Conservation (phyloP, 176 grass and related monocot species). For the Microstegium vimineum region DNA sequence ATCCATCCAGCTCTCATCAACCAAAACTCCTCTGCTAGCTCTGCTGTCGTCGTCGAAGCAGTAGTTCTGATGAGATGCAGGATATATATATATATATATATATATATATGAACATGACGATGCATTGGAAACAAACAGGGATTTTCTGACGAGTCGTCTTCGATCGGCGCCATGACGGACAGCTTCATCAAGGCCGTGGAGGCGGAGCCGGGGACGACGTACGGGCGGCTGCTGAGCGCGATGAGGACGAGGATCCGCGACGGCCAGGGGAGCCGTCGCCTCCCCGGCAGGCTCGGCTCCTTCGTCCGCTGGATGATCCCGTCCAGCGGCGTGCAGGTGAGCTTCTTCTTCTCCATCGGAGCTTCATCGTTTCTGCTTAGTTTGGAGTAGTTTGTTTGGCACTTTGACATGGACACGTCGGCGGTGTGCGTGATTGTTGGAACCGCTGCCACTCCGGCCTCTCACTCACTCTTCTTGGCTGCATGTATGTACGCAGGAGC, state of each 20-base stretch:
- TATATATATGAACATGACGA: no score
- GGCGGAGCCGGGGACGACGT: slow-evolving; percentile 62
- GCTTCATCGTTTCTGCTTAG: background rate
- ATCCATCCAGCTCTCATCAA: no score
- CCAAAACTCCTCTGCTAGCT: background rate
- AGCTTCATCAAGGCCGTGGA: slow-evolving; percentile 76
- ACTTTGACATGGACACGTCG: no score
- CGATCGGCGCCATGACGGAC: slow-evolving; percentile 86
- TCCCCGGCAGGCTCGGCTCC: slow-evolving; percentile 53
- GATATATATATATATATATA: no score
- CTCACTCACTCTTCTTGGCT: no score
- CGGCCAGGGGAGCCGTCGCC: slow-evolving; percentile 11
- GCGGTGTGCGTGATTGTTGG: no score
- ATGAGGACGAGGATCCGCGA: slow-evolving; percentile 74
- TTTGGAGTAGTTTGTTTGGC: no score
- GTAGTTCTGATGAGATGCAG: background rate
- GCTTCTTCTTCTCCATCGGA: no score
- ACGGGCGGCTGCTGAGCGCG: slow-evolving; percentile 57
- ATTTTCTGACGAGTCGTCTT: slow-evolving; percentile 23
- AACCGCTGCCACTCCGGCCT: no score
- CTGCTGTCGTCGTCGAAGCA: no score
- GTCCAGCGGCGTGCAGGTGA: slow-evolving; percentile 56
- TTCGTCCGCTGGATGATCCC: slow-evolving; percentile 60
- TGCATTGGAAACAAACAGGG: slow-evolving; percentile 1
- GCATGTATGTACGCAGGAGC: slow-evolving; percentile 79